Evolutionary conservation across 768 basidiomycete genomes (phyloP), one percentile per base, ranked within the genome.

Genomic region (Tylopilus sp.): DNA sequence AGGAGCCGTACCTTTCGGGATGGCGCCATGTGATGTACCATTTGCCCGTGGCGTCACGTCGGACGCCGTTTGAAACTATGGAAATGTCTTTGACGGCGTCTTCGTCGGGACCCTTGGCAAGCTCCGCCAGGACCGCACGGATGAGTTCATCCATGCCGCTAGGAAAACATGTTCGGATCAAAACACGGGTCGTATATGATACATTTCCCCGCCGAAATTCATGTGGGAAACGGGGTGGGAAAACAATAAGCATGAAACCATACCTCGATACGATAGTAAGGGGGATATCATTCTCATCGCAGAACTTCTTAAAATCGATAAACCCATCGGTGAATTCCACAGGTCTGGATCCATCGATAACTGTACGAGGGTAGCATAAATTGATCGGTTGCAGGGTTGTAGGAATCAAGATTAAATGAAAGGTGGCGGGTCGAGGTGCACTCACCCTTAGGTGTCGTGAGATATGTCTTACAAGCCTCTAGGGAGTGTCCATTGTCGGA

Each of bases 71-170:
- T n/a, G 95, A 86, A 61, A 99, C 90, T 64, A 99, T 89, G 54
- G 90, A 84, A 49, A 98, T 95, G 31, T 83, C 77, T 41, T 80
- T 74, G 5, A 90, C 85, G 26, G 81, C 82, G 55, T 86, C 80
- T 31, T 83, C 76, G 45, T 64, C 60, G 40, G 57, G 40, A 1
- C 65, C 63, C 22, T 88, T 89, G 48, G 95, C 75, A 41, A 94
- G 83, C 46, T 66, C 64, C 42, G 84, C 82, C n/a, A 98, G 79
- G 6, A 97, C 88, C 1, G 91, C 91, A 37, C 92, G 89, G 61
- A 99, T 98, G 59, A 90, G 81, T 13, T 95, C 94, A 11, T 85
- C 86, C 94, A 97, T 97, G 22, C 94, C 95, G 58, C 91, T 93
- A 33, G 37, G 22, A 22, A 46, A 37, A 38, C 19, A 37, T n/a